A percentile compares a stretch with the other conserved stretches of the same genome.
Evolutionary conservation across 257 asterid species (phyloP).

Genomic region (Hygrophila difformis): DNA sequence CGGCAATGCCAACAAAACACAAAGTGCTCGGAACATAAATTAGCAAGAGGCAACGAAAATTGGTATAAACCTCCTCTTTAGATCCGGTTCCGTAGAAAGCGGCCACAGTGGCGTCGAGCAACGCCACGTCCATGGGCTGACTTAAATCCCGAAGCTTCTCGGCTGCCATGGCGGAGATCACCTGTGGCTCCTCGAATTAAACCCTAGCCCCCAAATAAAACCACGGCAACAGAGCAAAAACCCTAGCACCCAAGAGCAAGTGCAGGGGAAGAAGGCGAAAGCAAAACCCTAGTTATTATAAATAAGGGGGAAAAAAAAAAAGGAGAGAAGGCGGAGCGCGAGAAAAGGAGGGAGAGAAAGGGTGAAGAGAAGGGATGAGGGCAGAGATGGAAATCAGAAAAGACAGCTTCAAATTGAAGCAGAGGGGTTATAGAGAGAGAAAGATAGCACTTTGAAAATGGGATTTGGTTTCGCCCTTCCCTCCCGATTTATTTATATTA

Average conservation of each 20-base stretch:
- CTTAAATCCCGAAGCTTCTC: slow-evolving; percentile 82
- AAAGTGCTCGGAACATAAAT: background rate
- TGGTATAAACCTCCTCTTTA: slow-evolving; percentile 67
- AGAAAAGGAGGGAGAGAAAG: slow-evolving; percentile 13
- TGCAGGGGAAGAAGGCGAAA: slow-evolving; percentile 5
- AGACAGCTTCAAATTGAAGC: slow-evolving; percentile 63
- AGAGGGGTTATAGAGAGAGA: slow-evolving; percentile 31
- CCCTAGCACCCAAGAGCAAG: slow-evolving; percentile 22
- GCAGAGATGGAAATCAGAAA: slow-evolving; percentile 19
- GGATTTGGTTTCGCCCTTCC: slow-evolving; percentile 19
- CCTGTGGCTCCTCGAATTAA: slow-evolving; percentile 17
- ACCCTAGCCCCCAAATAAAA: slow-evolving; percentile 27
- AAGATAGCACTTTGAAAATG: slow-evolving; percentile 30
- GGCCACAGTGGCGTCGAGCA: slow-evolving; percentile 88
- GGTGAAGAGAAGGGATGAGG: slow-evolving; percentile 9
- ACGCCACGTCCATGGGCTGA: slow-evolving; percentile 77
- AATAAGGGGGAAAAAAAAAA: too few relatives aligned
- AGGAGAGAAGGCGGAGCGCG: slow-evolving; percentile 3
- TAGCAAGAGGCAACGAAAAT: background rate
- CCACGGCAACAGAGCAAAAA: slow-evolving; percentile 11
- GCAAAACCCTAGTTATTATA: slow-evolving; percentile 21
- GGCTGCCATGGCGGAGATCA: slow-evolving; percentile 59
- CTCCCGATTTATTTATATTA: slow-evolving; percentile 23
- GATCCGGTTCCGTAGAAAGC: slow-evolving; percentile 98
- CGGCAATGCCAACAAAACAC: background rate